Evolutionary conservation across 2,329 filamentous ascomycete genomes (phyloP).

Genomic region (Cryphonectria japonica): DNA sequence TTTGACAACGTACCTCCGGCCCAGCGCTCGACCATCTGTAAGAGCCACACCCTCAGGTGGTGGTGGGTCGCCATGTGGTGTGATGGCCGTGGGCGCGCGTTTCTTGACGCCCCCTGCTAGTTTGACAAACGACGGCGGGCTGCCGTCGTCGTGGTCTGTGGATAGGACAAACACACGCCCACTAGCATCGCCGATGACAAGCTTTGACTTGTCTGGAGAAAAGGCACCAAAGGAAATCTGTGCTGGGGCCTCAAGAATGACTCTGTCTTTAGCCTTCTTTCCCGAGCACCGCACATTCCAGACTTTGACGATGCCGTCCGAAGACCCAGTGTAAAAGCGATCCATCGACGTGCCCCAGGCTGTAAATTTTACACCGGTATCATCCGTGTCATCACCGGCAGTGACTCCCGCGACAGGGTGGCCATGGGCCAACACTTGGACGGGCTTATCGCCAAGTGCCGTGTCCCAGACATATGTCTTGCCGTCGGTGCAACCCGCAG

Average conservation of each 20-base stretch:
- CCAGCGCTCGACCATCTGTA: slow-evolving; percentile 35
- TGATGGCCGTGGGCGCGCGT: slow-evolving; percentile 52
- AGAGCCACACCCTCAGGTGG: slow-evolving; percentile 38
- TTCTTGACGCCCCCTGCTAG: slow-evolving; percentile 41
- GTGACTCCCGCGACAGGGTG: slow-evolving; percentile 23
- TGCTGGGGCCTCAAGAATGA: slow-evolving; percentile 57
- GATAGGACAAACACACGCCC: slow-evolving; percentile 62
- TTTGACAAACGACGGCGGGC: slow-evolving; percentile 40
- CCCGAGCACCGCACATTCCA: slow-evolving; percentile 59
- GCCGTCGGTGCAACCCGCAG: slow-evolving; percentile 65
- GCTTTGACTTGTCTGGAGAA: slow-evolving; percentile 57
- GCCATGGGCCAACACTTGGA: slow-evolving; percentile 60
- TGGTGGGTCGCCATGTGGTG: slow-evolving; percentile 54
- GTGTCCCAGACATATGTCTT: slow-evolving; percentile 68
- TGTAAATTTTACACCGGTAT: slow-evolving; percentile 66
- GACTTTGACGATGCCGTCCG: slow-evolving; percentile 64
- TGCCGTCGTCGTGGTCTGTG: slow-evolving; percentile 49
- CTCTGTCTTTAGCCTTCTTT: slow-evolving; percentile 51
- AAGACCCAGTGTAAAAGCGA: slow-evolving; percentile 66
- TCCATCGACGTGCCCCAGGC: slow-evolving; percentile 62
- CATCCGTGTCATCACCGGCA: slow-evolving; percentile 43
- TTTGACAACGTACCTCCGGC: slow-evolving; percentile 42
- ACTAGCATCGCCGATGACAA: slow-evolving; percentile 64
- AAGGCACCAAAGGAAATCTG: slow-evolving; percentile 63
- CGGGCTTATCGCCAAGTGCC: slow-evolving; percentile 55